Conservation (phyloP, 148 eudicot species). For the Polygonum maritimum region DNA sequence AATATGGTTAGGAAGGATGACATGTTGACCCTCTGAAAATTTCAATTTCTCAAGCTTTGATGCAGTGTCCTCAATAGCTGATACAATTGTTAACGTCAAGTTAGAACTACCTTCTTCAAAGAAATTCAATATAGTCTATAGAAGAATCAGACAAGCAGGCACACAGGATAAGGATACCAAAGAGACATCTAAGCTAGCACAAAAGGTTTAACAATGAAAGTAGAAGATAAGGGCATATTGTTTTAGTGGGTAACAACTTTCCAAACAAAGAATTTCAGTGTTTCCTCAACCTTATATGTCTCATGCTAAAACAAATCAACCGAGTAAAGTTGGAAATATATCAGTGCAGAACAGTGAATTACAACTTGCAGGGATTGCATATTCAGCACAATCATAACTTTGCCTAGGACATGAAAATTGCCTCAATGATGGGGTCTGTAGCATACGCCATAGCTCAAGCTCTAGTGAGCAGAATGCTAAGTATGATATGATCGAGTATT, state of each 20-base stretch:
- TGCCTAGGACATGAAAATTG: background rate
- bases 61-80: slow-evolving; percentile 29
- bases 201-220: background rate
- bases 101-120: slow-evolving; percentile 10
- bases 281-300: background rate
- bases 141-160: slow-evolving; percentile 11
- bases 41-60: slow-evolving; percentile 38
- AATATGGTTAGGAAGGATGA: slow-evolving; percentile 61
- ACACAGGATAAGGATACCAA: background rate
- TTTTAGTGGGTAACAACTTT: background rate
- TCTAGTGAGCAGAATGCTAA: background rate
- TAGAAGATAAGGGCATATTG: background rate
- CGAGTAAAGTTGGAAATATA: background rate
- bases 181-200: background rate
- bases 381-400: background rate
- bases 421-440: background rate
- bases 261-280: background rate
- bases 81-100: slow-evolving; percentile 10
- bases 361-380: background rate
- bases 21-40: slow-evolving; percentile 35
- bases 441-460: background rate
- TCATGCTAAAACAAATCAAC: background rate
- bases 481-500: background rate
- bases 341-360: background rate
- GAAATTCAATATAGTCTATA: background rate